These are phyloP conservation scores for Yueomyces sinensis DNA, from an alignment of 805 yeast species.

Conservation along the genomic window DNA sequence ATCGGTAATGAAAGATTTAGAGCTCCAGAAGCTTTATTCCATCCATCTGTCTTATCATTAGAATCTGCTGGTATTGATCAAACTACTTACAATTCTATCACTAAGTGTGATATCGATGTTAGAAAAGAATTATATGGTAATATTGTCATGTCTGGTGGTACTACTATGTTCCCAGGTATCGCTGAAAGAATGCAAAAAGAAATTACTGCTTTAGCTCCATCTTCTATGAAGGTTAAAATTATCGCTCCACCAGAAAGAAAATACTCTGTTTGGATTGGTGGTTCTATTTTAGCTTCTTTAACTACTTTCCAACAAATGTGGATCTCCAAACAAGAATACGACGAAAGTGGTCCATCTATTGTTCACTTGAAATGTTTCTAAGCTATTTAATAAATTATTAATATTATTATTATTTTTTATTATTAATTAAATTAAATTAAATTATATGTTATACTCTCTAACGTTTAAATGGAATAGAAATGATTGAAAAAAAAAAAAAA, in stretches of 20 bases:
- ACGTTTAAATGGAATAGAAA: too few relatives aligned
- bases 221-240: conserved; percentile 99
- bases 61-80: conserved; percentile 99
- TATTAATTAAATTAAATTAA: too few relatives aligned
- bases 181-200: conserved; percentile 99
- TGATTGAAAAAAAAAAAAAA: too few relatives aligned
- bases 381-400: conserved; percentile 4
- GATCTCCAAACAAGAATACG: conserved; percentile 99
- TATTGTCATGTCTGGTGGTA: conserved; percentile 99
- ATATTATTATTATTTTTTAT: too few relatives aligned
- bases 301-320: conserved; percentile 99
- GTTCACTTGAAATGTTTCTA: conserved; percentile 50
- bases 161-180: conserved; percentile 99
- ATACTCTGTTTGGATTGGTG: conserved; percentile 99
- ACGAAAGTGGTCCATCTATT: conserved; percentile 99
- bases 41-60: conserved; percentile 79
- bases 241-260: conserved; percentile 99
- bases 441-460: too few relatives aligned
- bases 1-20: conserved; percentile 99
- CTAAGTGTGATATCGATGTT: conserved; percentile 98
- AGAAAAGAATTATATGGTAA: conserved; percentile 98
- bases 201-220: conserved; percentile 98
- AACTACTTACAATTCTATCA: conserved; percentile 62
- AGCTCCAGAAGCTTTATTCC: conserved; percentile 99
- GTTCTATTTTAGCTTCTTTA: conserved; percentile 96